phyloP scores from a whole-genome alignment of 2,329 filamentous ascomycete species.

The Trichoderma sp. region DNA sequence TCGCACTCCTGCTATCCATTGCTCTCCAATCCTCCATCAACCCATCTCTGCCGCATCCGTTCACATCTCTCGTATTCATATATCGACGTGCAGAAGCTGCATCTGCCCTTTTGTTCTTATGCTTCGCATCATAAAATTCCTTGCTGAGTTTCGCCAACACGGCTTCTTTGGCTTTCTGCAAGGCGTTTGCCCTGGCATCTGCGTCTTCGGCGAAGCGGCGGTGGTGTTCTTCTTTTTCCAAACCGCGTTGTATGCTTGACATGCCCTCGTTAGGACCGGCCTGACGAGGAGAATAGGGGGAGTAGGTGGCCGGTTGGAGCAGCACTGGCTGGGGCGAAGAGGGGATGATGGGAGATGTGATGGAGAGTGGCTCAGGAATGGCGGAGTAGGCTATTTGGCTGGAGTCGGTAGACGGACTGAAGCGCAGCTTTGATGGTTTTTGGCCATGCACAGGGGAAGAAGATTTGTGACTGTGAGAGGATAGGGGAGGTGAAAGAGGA shows the following conservation, averaged over 20 bases:
- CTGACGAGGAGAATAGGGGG: constrained; percentile 40
- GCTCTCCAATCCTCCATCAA: constrained; percentile 48
- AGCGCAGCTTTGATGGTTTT: constrained; percentile 33
- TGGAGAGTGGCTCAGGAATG: constrained; percentile 37
- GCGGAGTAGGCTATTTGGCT: constrained; percentile 31
- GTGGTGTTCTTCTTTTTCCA: constrained; percentile 58
- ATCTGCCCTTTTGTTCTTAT: constrained; percentile 37
- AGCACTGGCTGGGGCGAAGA: constrained; percentile 54
- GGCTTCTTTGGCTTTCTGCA: constrained; percentile 61
- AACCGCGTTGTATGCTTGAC: constrained; percentile 59
- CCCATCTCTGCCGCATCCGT: constrained; percentile 38
- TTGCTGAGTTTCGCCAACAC: constrained; percentile 60
- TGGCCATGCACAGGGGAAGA: constrained; percentile 30
- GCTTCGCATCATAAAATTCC: constrained; percentile 47
- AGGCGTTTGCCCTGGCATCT: constrained; percentile 54
- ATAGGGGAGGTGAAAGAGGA: background rate
- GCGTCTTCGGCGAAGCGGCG: constrained; percentile 59
- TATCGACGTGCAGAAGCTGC: constrained; percentile 40
- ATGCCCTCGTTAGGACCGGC: constrained; percentile 47
- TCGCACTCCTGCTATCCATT: constrained; percentile 53
- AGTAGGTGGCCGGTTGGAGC: constrained; percentile 60
- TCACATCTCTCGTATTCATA: constrained; percentile 37
- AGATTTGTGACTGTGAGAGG: constrained; percentile 27
- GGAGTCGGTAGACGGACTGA: constrained; percentile 33
- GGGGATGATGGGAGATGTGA: constrained; percentile 52